Evolutionary conservation across 192 early-diverging fungal species (phyloP), one percentile per base, ranked within the genome.

Genomic region (Backusella psychrophila): DNA sequence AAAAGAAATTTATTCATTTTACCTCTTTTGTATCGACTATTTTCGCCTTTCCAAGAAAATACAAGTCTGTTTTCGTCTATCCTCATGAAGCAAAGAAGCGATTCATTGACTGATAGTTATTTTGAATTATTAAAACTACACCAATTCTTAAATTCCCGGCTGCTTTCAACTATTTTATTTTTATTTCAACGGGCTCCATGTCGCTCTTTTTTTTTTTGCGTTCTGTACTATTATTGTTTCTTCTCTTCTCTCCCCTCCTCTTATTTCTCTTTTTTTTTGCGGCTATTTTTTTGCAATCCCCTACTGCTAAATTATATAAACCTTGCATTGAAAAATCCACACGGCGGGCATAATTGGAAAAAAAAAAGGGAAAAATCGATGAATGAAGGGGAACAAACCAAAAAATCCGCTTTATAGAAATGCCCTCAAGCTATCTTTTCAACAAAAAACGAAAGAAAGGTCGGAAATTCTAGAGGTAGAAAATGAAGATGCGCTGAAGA

Each of bases 341-440:
- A 59, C 56, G 19, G 56, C 23, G 23, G 23, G 56, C 56, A 59
- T 59, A 59, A 26, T 59, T 59, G 23, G 12, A 26, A 59, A 29
- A 59, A 59, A 33, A 59, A 59, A 59, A 26, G 7, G 56, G 12
- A 14, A 29, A 63, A 63, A 63, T 63, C 56, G 56, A 63, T 63
- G 56, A 63, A 63, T 63, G 56, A 63, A 63, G 56, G 56, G 56
- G 56, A 63, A 63, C 56, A 63, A 63, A 12, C 21, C 56, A 63
- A 63, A 63, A 63, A 63, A 29, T 63, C 56, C 21, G 56, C 23
- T 63, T 63, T 63, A 63, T 63, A 63, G 56, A 63, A 63, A 63
- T 12, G 56, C 56, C 8, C 56, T 63, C 23, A 63, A 23, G 56
- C 56, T 63, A 29, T 29, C 56, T 26, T 63, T 63, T 63, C 56